Conservation (phyloP, 805 yeast species). For the Yarrowia sp. region DNA sequence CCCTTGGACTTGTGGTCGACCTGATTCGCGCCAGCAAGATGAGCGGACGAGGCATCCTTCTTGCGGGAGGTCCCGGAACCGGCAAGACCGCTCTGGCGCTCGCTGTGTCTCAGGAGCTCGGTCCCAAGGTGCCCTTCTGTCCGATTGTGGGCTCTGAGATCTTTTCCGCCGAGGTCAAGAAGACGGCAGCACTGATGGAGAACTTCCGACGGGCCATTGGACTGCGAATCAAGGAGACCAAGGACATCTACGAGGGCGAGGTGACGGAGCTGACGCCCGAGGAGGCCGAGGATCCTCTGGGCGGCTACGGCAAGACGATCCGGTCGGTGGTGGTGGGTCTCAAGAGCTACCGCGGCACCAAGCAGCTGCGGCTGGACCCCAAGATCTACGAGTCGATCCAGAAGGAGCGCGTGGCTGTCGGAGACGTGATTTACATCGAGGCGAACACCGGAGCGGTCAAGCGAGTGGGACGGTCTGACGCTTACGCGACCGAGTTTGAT, state of each 20-base stretch:
- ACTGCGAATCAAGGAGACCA: constrained; percentile 90
- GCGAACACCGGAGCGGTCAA: constrained; percentile 97
- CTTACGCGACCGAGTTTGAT: constrained; percentile 97
- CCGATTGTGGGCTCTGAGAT: constrained; percentile 95
- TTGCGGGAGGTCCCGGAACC: constrained; percentile 98
- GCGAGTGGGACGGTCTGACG: constrained; percentile 97
- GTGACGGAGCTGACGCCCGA: constrained; percentile 94
- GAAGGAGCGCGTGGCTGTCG: constrained; percentile 89
- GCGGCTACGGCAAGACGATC: constrained; percentile 97
- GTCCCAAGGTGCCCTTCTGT: constrained; percentile 96
- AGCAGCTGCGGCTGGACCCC: constrained; percentile 85
- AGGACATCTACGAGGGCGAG: constrained; percentile 97
- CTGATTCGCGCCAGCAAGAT: constrained; percentile 86
- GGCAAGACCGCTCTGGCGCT: constrained; percentile 97
- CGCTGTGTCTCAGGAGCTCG: constrained; percentile 93
- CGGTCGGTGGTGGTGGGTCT: constrained; percentile 91
- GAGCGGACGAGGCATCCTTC: constrained; percentile 91
- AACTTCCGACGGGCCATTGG: constrained; percentile 96
- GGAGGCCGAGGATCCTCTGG: constrained; percentile 93
- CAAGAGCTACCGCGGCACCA: constrained; percentile 88
- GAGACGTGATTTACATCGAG: constrained; percentile 96
- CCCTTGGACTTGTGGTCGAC: constrained; percentile 93
- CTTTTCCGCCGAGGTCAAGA: constrained; percentile 93
- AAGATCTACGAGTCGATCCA: constrained; percentile 90
- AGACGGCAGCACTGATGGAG: constrained; percentile 95